These are phyloP conservation scores for Immersiporthe knoxdaviesiana DNA, from an alignment of 2,329 filamentous ascomycete genomes.

Conservation along the genomic window DNA sequence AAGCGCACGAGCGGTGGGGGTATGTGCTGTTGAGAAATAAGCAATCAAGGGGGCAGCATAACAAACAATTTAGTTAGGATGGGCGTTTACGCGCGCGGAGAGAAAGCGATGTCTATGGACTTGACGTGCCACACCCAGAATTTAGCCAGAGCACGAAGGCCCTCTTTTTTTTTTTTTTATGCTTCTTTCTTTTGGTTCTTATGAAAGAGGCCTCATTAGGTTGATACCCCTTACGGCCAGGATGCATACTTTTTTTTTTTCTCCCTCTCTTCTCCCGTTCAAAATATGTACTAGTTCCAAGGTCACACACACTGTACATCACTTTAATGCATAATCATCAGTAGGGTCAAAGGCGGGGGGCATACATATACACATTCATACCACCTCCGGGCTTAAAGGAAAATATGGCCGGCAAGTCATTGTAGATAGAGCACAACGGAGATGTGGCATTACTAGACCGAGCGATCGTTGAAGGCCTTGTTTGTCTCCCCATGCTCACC, in stretches of 20 bases:
- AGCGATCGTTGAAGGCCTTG: background rate
- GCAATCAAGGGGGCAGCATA: too few relatives aligned
- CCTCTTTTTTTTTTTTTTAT: background rate
- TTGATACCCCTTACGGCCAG: conserved; percentile 19
- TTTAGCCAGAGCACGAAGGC: background rate
- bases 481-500: conserved; percentile 10
- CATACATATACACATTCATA: background rate
- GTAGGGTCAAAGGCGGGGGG: conserved; percentile 5
- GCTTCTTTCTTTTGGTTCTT: background rate
- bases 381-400: conserved; percentile 15
- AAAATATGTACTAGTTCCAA: conserved; percentile 8
- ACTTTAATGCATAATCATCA: conserved; percentile 30
- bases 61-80: background rate
- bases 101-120: background rate
- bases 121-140: too few relatives aligned
- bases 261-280: background rate
- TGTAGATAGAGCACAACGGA: conserved; percentile 11
- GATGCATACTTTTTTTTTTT: conserved; percentile 4
- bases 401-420: conserved; percentile 18
- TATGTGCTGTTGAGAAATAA: conserved; percentile 50
- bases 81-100: background rate
- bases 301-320: conserved; percentile 15
- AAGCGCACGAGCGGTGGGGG: conserved; percentile 47
- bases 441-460: conserved; percentile 18
- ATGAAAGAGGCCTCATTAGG: conserved; percentile 9